Conservation (phyloP, 768 basidiomycete species). For the Xerocomellus intermedius region DNA sequence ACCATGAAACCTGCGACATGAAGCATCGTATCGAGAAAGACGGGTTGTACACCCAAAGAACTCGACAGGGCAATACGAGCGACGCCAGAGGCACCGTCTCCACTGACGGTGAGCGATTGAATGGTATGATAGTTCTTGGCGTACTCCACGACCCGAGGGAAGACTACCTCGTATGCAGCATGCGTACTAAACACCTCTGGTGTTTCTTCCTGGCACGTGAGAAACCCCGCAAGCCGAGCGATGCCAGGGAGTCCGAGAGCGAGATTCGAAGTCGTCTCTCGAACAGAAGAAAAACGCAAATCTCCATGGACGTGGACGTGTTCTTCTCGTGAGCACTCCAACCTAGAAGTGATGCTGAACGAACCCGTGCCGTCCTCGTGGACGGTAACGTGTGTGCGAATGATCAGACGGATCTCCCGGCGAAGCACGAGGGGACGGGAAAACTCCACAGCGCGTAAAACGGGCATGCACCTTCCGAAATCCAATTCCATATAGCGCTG, state of each 20-base stretch:
- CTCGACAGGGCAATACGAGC: conserved; percentile 48
- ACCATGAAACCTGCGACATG: conserved; percentile 71
- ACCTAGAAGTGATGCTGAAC: conserved; percentile 48
- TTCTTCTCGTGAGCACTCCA: conserved; percentile 32
- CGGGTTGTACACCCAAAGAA: conserved; percentile 45
- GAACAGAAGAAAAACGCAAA: conserved; percentile 37
- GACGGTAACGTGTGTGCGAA: conserved; percentile 43
- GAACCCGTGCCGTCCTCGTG: conserved; percentile 35
- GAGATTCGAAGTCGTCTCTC: conserved; percentile 39
- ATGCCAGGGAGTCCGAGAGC: conserved; percentile 35
- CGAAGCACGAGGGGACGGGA: conserved; percentile 53
- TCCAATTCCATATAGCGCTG: conserved; percentile 33
- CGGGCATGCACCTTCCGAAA: conserved; percentile 33
- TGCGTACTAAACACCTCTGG: conserved; percentile 54
- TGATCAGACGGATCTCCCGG: conserved; percentile 26
- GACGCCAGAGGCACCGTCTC: conserved; percentile 48
- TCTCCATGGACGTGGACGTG: conserved; percentile 46
- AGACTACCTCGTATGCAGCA: conserved; percentile 63
- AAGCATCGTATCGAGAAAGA: conserved; percentile 66
- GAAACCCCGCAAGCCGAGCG: conserved; percentile 31
- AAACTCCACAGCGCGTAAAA: conserved; percentile 47
- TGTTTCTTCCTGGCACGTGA: conserved; percentile 25
- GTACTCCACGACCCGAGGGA: conserved; percentile 68
- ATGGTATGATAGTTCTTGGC: conserved; percentile 57
- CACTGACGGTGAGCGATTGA: conserved; percentile 48